Evolutionary conservation across 2,329 filamentous ascomycete species (phyloP).

Genomic region (Leptographium procerum): DNA sequence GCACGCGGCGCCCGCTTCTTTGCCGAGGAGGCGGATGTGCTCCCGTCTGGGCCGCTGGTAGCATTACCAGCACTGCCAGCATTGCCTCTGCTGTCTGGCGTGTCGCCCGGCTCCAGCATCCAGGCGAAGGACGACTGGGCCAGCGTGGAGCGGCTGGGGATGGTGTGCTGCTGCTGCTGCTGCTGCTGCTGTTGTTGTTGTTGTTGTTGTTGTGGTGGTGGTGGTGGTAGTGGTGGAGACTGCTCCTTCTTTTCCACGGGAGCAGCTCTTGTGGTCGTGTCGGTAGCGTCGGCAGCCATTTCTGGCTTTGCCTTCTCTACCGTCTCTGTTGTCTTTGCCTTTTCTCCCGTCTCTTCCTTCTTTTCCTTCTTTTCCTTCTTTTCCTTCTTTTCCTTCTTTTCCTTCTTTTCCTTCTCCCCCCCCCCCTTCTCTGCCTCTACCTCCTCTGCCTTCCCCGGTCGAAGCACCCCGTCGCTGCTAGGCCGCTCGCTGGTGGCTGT

Average conservation of each 20-base stretch:
- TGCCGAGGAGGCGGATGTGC: too few relatives aligned
- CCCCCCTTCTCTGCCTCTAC: background rate
- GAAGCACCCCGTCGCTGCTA: too few relatives aligned
- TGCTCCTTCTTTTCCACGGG: background rate
- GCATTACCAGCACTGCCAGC: background rate
- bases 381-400: background rate
- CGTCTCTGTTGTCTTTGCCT: too few relatives aligned
- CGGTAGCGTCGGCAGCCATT: background rate
- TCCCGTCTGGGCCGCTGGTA: constrained; percentile 3
- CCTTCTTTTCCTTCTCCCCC: background rate
- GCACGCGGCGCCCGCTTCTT: constrained; percentile 12
- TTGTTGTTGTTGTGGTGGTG: background rate
- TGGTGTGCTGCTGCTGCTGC: constrained; percentile 24
- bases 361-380: background rate
- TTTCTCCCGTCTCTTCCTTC: background rate
- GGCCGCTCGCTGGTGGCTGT: too few relatives aligned
- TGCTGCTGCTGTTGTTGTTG: background rate
- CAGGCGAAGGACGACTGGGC: constrained; percentile 68
- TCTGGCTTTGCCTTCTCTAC: too few relatives aligned
- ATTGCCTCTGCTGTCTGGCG: constrained; percentile 4
- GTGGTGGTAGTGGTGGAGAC: too few relatives aligned
- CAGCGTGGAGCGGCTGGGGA: constrained; percentile 53
- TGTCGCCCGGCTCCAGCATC: constrained; percentile 59
- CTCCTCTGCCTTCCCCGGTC: background rate
- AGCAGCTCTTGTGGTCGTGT: background rate